phyloP scores from a whole-genome alignment of 192 early-diverging fungal genomes.

The Obelidium mucronatum region DNA sequence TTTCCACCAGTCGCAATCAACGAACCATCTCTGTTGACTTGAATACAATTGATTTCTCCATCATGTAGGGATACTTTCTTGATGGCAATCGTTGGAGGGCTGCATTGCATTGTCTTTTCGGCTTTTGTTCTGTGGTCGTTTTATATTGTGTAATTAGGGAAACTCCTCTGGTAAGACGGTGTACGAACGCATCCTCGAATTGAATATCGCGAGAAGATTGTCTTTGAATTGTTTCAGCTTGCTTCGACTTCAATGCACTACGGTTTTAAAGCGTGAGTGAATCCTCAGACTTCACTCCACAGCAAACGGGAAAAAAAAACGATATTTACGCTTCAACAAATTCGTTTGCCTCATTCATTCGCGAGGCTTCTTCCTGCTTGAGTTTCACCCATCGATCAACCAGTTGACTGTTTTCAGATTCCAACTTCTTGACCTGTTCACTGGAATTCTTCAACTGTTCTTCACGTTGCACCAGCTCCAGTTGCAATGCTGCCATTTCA shows the following conservation, averaged over 20 bases:
- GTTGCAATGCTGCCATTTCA: slow-evolving; percentile 86
- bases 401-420: slow-evolving; percentile 83
- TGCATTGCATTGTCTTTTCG: slow-evolving; percentile 14
- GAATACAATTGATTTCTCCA: slow-evolving; percentile 84
- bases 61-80: slow-evolving; percentile 67
- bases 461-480: slow-evolving; percentile 82
- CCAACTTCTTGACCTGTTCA: slow-evolving; percentile 69
- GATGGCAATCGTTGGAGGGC: slow-evolving; percentile 49
- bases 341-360: slow-evolving; percentile 92
- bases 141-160: not conserved
- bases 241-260: slow-evolving; percentile 33
- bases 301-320: slow-evolving; percentile 1
- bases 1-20: slow-evolving; percentile 82
- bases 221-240: not conserved
- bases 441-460: slow-evolving; percentile 59
- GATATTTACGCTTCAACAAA: slow-evolving; percentile 80
- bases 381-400: slow-evolving; percentile 85
- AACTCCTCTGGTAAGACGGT: not conserved
- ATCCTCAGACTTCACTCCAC: not conserved
- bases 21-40: slow-evolving; percentile 70
- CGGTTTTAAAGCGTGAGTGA: too few species aligned
- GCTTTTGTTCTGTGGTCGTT: not conserved
- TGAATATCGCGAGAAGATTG: not conserved
- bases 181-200: slow-evolving; percentile 27
- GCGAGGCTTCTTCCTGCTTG: slow-evolving; percentile 88